These are phyloP conservation scores for Trichoderma arundinaceum DNA, from an alignment of 2,329 filamentous ascomycete genomes.

Conservation along the genomic window DNA sequence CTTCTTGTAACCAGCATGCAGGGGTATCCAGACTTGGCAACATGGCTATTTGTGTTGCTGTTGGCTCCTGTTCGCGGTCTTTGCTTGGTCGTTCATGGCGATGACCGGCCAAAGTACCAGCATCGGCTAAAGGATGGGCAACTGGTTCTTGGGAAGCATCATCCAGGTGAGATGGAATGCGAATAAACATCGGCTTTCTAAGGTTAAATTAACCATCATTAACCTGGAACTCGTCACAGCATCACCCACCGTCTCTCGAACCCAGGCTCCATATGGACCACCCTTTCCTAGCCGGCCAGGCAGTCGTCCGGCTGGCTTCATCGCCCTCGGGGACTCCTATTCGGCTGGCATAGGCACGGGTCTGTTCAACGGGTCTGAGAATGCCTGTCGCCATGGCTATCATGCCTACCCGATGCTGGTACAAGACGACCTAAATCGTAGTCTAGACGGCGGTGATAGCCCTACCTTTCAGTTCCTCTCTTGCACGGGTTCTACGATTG, in stretches of 20 bases:
- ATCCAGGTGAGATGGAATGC: constrained; percentile 6
- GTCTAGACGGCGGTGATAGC: constrained; percentile 7
- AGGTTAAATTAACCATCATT: neutral
- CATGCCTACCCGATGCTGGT: constrained; percentile 52
- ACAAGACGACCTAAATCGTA: constrained; percentile 43
- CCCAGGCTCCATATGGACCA: constrained; percentile 8
- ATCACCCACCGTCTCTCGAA: constrained; percentile 22
- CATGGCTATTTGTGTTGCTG: constrained; percentile 12
- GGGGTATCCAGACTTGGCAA: neutral
- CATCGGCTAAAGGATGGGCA: neutral
- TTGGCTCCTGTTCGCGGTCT: neutral
- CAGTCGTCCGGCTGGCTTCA: constrained; percentile 43
- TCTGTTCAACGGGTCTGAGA: constrained; percentile 46
- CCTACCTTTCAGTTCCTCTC: constrained; percentile 52
- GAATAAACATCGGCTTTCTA: neutral
- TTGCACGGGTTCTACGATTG: constrained; percentile 53
- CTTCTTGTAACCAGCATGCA: neutral
- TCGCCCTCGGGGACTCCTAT: constrained; percentile 55
- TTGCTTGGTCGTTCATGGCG: neutral
- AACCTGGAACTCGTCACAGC: neutral
- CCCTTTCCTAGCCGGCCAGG: constrained; percentile 30
- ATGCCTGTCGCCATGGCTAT: constrained; percentile 50
- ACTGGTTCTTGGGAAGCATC: constrained; percentile 2
- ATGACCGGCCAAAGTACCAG: constrained; percentile 13
- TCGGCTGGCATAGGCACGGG: constrained; percentile 56